A percentile compares a stretch with the other conserved stretches of the same genome.
These are phyloP conservation scores for Phanerodontia chrysosporium DNA, from an alignment of 768 basidiomycete species.

Conservation along the genomic window DNA sequence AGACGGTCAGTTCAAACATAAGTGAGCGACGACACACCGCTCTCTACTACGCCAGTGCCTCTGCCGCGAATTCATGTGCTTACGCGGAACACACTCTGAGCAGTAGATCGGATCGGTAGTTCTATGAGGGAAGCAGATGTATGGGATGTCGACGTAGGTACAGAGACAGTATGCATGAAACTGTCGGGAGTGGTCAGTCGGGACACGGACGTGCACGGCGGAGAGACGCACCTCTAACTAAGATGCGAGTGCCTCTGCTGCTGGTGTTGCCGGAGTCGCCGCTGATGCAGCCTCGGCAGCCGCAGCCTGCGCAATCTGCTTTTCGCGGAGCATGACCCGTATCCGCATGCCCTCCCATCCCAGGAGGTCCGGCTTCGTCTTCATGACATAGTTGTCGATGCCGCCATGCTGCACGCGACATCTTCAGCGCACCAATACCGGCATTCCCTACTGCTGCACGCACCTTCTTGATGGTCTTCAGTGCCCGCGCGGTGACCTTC, in stretches of 20 bases:
- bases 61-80: too few relatives aligned
- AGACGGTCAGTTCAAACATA: too few relatives aligned
- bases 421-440: not conserved
- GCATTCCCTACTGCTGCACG: constrained; percentile 5
- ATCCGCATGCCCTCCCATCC: constrained; percentile 41
- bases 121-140: too few relatives aligned
- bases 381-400: constrained; percentile 40
- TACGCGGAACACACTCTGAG: too few relatives aligned
- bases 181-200: not conserved
- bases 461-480: constrained; percentile 84
- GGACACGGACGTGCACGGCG: not conserved
- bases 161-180: not conserved
- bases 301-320: constrained; percentile 3
- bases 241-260: not conserved
- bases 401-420: constrained; percentile 24
- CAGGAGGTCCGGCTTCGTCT: constrained; percentile 33
- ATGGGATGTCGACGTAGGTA: not conserved
- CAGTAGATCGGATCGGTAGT: too few relatives aligned
- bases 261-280: not conserved
- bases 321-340: constrained; percentile 32
- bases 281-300: constrained; percentile 2
- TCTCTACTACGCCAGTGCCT: too few relatives aligned
- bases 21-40: too few relatives aligned
- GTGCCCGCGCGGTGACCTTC: constrained; percentile 70
- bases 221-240: not conserved